phyloP scores from a whole-genome alignment of 2,329 filamentous ascomycete genomes.

The Stemphylium lycopersici region DNA sequence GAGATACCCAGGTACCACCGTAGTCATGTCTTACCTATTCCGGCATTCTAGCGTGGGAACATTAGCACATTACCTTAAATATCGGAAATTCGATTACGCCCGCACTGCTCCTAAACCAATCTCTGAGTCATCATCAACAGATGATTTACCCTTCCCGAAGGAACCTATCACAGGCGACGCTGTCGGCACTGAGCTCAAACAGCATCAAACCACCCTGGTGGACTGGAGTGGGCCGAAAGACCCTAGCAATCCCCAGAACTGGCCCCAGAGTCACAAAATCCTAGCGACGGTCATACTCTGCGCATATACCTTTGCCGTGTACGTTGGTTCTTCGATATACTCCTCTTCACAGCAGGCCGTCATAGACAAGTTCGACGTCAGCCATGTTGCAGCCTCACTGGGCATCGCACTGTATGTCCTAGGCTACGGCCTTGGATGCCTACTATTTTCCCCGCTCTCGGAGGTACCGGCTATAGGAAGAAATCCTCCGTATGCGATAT shows the following conservation, averaged over 20 bases:
- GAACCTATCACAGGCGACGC: conserved; percentile 14
- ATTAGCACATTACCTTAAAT: conserved; percentile 21
- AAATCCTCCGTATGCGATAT: conserved; percentile 70
- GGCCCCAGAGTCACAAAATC: conserved; percentile 38
- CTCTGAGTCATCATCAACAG: conserved; percentile 25
- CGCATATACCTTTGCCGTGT: conserved; percentile 66
- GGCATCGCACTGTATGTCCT: conserved; percentile 68
- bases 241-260: conserved; percentile 47
- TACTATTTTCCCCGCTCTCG: conserved; percentile 69
- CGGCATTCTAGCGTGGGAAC: conserved; percentile 28
- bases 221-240: conserved; percentile 49
- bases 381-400: conserved; percentile 58
- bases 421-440: conserved; percentile 64
- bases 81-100: conserved; percentile 31
- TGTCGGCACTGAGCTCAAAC: conserved; percentile 25
- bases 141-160: conserved; percentile 21
- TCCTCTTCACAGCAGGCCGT: conserved; percentile 52
- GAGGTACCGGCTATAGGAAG: conserved; percentile 71
- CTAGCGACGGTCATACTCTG: conserved; percentile 45
- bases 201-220: conserved; percentile 38
- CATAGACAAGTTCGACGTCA: conserved; percentile 59
- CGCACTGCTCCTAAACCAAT: conserved; percentile 19
- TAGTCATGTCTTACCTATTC: conserved; percentile 31
- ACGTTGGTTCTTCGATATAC: conserved; percentile 60
- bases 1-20: background rate